Evolutionary conservation across 805 yeast species (phyloP), one percentile per base, ranked within the genome.

Genomic region (Ogataea pini): DNA sequence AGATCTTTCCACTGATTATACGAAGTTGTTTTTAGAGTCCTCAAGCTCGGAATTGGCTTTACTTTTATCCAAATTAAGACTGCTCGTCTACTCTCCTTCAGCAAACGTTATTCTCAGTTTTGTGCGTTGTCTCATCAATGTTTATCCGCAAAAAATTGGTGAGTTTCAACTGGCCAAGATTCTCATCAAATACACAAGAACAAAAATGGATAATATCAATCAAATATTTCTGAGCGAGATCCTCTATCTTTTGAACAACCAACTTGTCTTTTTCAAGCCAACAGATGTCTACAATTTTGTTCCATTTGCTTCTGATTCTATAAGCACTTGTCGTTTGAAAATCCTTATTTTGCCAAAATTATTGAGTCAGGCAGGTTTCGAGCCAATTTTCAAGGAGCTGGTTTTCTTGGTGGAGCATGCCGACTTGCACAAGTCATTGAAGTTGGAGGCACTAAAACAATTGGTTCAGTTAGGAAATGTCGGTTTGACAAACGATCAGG

Each of bases 1-100:
- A 17, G 87, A 86, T 41, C 56, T 87, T 4, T 69, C 91, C 42
- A 77, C 84, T 0, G 79, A 80, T 44, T 94, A 94, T 63, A 72
- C 81, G 28, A 76, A 90, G 45, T 56, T 66, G 7, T 90, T 75
- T 61, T 60, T 90, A 31, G 77, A 82, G 3, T 70, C 74, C 42
- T 87, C 94, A 1, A 60, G 17, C 41, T 42, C 41, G 18, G 50
- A 19, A 48, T 64, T 86, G 39, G 61, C 72, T 20, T 62, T 79
- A 4, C 79, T 89, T 18, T 65, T 86, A 2, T 64, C 72, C 1
- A 63, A 82, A 0, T 52, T 85, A 22, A 63, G 63, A 36, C 62
- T 69, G 0, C 66, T 89, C 25, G 67, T 78, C 8, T 77, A 72
- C 55, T 73, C 83, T 19, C 64, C 73, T 4, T 80, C 84, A 43